phyloP scores from a whole-genome alignment of 345 rosid species.

The Streptanthus diversifolius region DNA sequence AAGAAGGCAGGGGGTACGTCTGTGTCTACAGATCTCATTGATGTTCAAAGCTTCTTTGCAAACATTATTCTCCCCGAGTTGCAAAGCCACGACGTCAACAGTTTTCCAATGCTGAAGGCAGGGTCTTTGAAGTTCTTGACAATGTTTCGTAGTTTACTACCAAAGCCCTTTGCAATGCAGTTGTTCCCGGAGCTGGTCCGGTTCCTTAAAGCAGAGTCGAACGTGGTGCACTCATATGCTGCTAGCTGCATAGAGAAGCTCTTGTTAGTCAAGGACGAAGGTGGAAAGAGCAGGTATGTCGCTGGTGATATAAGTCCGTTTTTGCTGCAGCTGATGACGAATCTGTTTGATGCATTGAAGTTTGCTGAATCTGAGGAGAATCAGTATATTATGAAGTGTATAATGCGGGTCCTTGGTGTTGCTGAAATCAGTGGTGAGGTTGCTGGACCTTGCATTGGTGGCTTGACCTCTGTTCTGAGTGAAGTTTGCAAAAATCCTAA shows the following conservation, averaged over 20 bases:
- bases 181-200: conserved; percentile 69
- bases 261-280: conserved; percentile 88
- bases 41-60: conserved; percentile 74
- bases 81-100: conserved; percentile 69
- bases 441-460: conserved; percentile 79
- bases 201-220: conserved; percentile 73
- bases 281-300: conserved; percentile 62
- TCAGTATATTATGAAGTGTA: conserved; percentile 93
- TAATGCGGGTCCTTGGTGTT: conserved; percentile 87
- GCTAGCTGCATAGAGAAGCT: conserved; percentile 95
- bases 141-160: conserved; percentile 69
- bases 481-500: conserved; percentile 91
- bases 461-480: conserved; percentile 66
- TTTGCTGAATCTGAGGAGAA: conserved; percentile 94
- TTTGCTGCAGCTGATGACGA: conserved; percentile 54
- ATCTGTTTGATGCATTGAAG: conserved; percentile 74
- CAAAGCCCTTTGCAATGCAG: conserved; percentile 62
- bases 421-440: conserved; percentile 71
- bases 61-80: conserved; percentile 80
- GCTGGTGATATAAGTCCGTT: conserved; percentile 61
- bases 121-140: conserved; percentile 90
- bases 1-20: conserved; percentile 80
- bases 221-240: conserved; percentile 97
- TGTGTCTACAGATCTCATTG: conserved; percentile 82
- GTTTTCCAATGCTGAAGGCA: conserved; percentile 88